A percentile compares a stretch with the other conserved stretches of the same genome.
Evolutionary conservation across 2,329 filamentous ascomycete genomes (phyloP).

Genomic region (Mollisia scopiformis): DNA sequence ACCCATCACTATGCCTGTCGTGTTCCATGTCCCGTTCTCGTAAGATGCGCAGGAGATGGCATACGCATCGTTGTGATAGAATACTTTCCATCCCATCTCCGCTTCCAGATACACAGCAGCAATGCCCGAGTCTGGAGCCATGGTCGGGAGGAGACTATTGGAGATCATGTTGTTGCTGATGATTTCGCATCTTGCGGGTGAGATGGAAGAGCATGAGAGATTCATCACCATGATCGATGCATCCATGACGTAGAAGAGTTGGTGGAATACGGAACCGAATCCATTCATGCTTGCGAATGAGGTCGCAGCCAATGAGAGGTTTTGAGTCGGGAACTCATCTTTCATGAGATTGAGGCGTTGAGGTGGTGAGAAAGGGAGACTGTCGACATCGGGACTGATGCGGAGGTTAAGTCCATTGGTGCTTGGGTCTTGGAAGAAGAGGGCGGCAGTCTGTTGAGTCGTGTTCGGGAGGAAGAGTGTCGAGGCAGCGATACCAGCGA

Average conservation of each 20-base stretch:
- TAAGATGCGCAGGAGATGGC: background rate
- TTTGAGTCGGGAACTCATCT: background rate
- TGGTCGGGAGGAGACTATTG: background rate
- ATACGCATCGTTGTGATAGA: conserved; percentile 9
- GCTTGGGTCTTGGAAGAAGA: conserved; percentile 6
- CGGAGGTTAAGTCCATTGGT: conserved; percentile 1
- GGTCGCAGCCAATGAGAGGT: conserved; percentile 6
- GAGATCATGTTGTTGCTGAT: conserved; percentile 2
- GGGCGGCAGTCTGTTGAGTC: background rate
- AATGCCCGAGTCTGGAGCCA: conserved; percentile 4
- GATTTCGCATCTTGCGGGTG: conserved; percentile 1
- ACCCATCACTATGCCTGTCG: background rate
- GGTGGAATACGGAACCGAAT: conserved; percentile 2
- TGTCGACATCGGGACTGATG: background rate
- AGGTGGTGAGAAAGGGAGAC: background rate
- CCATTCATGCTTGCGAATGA: conserved; percentile 1
- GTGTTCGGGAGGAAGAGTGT: background rate
- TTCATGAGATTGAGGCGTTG: background rate
- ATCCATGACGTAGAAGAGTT: conserved; percentile 9
- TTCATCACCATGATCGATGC: background rate
- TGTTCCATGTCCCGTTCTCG: background rate
- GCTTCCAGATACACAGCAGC: conserved; percentile 4
- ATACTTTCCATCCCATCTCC: conserved; percentile 1
- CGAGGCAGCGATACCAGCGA: conserved; percentile 2
- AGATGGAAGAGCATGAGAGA: conserved; percentile 1